phyloP scores from a whole-genome alignment of 2,329 filamentous ascomycete genomes.

The Colletotrichum sp. region DNA sequence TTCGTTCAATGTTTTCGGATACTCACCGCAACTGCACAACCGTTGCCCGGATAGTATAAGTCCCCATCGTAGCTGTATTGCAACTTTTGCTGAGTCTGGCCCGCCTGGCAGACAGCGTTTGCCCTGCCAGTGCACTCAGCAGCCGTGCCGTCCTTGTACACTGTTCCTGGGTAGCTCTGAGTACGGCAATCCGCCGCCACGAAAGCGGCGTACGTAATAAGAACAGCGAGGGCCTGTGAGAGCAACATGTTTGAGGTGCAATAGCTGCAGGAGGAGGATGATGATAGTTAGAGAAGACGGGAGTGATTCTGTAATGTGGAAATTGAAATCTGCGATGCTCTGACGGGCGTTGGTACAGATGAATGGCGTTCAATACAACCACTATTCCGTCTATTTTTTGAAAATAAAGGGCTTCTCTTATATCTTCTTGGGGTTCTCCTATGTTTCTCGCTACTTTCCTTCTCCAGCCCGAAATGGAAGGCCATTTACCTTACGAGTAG shows the following conservation, averaged over 20 bases:
- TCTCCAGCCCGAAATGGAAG: background rate
- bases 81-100: background rate
- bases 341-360: no score
- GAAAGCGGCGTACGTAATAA: background rate
- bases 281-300: background rate
- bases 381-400: background rate
- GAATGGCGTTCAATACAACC: no score
- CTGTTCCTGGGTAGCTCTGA: background rate
- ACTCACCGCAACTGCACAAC: background rate
- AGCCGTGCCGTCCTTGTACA: background rate
- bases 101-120: background rate
- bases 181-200: background rate
- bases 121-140: background rate
- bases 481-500: background rate
- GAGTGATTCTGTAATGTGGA: no score
- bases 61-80: background rate
- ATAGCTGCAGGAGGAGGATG: fast-evolving
- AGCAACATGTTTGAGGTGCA: background rate
- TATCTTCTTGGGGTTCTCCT: background rate
- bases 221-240: background rate
- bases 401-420: background rate
- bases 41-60: background rate
- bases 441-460: background rate
- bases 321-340: no score
- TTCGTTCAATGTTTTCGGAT: background rate